These are phyloP conservation scores for Auriscalpium vulgare DNA, from an alignment of 768 basidiomycete genomes.

Conservation along the genomic window DNA sequence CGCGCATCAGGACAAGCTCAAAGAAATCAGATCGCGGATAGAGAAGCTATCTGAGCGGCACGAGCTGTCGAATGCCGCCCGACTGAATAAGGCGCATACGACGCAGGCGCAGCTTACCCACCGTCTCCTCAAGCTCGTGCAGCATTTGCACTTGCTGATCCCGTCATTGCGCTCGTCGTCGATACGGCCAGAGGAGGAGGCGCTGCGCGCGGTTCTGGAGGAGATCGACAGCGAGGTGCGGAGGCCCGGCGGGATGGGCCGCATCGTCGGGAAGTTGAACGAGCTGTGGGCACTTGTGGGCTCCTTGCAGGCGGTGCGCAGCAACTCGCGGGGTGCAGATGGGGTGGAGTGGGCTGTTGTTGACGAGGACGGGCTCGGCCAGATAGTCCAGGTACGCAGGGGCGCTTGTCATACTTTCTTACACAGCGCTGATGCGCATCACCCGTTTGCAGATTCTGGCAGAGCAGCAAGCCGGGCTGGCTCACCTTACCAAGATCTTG, in stretches of 20 bases:
- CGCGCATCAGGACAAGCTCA: conserved; percentile 59
- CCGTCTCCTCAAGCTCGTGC: conserved; percentile 58
- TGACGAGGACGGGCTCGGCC: conserved; percentile 74
- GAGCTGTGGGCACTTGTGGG: conserved; percentile 84
- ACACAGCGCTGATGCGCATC: too few species aligned
- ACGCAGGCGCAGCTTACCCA: conserved; percentile 65
- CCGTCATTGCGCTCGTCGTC: conserved; percentile 68
- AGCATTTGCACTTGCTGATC: conserved; percentile 73
- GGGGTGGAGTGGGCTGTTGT: conserved; percentile 75
- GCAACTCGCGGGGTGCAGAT: conserved; percentile 37
- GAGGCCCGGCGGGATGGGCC: conserved; percentile 39
- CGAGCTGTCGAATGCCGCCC: conserved; percentile 56
- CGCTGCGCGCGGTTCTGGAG: conserved; percentile 60
- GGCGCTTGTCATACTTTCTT: neutral
- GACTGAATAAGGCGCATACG: conserved; percentile 53
- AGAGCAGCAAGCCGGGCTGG: conserved; percentile 74
- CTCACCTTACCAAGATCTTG: conserved; percentile 71
- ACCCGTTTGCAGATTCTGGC: conserved; percentile 46
- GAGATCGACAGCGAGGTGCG: conserved; percentile 68
- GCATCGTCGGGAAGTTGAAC: conserved; percentile 65
- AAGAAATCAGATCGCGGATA: conserved; percentile 63
- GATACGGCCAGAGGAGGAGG: conserved; percentile 76
- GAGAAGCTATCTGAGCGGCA: conserved; percentile 54
- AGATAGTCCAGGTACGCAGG: conserved; percentile 58
- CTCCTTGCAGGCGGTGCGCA: conserved; percentile 52